Conservation (phyloP, 2,329 filamentous ascomycete species). For the Clarireedia homoeocarpa region DNA sequence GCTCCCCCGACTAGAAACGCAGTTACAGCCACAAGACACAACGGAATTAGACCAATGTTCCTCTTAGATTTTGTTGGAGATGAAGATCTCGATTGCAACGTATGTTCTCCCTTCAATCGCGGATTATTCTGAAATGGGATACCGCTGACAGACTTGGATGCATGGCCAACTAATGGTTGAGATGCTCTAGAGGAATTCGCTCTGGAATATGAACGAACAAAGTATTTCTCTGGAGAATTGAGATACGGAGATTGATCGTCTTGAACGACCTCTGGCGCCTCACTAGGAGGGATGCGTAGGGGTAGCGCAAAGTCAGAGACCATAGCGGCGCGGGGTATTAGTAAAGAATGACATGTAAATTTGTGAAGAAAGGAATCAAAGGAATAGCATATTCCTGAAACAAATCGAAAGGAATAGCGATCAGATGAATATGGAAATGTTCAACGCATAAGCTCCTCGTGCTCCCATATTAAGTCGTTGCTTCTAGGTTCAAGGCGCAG, state of each 20-base stretch:
- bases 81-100: background rate
- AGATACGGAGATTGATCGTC: constrained; percentile 3
- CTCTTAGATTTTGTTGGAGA: constrained; percentile 1
- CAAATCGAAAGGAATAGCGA: constrained; percentile 4
- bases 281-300: constrained; percentile 6
- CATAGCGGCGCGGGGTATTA: background rate
- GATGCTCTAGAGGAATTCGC: background rate
- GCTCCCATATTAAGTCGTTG: background rate
- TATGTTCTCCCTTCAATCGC: constrained; percentile 4
- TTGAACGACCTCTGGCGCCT: constrained; percentile 6
- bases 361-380: constrained; percentile 1
- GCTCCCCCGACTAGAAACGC: constrained; percentile 16
- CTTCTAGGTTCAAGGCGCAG: background rate
- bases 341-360: background rate
- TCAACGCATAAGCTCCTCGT: background rate
- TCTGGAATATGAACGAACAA: constrained; percentile 7
- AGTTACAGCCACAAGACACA: constrained; percentile 7
- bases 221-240: constrained; percentile 8
- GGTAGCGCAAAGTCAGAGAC: background rate
- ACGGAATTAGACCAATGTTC: constrained; percentile 7
- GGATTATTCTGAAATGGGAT: background rate
- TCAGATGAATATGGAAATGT: background rate
- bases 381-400: constrained; percentile 1
- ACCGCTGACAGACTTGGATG: background rate
- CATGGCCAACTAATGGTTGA: background rate